phyloP scores from a whole-genome alignment of 73 alveolate species.

The Paraurostyla sp. region DNA sequence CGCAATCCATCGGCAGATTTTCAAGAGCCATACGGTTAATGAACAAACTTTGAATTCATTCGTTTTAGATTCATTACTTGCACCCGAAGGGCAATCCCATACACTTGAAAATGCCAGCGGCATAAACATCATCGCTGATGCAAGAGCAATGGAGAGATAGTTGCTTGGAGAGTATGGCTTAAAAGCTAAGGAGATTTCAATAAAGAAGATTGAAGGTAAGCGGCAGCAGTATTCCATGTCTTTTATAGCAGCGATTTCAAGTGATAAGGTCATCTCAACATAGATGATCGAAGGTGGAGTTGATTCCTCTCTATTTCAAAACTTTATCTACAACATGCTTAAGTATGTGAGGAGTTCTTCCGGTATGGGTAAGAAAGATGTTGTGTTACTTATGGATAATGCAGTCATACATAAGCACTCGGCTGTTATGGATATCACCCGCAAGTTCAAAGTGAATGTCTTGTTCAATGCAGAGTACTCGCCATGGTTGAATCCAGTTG shows the following conservation, averaged over 20 bases:
- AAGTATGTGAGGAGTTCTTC: not conserved
- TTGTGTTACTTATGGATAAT: not conserved
- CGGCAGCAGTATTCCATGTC: not conserved
- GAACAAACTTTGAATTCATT: no score
- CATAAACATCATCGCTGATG: no score
- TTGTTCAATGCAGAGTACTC: not conserved
- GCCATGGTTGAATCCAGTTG: constrained; percentile 11
- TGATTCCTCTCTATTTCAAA: not conserved
- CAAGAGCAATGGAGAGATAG: no score
- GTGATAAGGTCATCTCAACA: not conserved
- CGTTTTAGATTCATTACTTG: no score
- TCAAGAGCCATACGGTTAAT: no score
- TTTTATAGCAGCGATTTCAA: not conserved
- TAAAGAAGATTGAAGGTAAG: not conserved
- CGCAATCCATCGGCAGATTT: no score
- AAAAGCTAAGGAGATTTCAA: not conserved
- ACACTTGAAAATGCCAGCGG: no score
- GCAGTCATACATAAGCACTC: no score
- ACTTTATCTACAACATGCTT: not conserved
- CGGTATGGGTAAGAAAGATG: not conserved
- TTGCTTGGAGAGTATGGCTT: not conserved
- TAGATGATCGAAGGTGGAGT: not conserved
- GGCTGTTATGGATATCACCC: no score
- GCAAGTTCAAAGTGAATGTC: constrained; percentile 5
- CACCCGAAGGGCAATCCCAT: no score